Conservation (phyloP, 202 grass and related monocot genomes). For the Digitaria exilis region DNA sequence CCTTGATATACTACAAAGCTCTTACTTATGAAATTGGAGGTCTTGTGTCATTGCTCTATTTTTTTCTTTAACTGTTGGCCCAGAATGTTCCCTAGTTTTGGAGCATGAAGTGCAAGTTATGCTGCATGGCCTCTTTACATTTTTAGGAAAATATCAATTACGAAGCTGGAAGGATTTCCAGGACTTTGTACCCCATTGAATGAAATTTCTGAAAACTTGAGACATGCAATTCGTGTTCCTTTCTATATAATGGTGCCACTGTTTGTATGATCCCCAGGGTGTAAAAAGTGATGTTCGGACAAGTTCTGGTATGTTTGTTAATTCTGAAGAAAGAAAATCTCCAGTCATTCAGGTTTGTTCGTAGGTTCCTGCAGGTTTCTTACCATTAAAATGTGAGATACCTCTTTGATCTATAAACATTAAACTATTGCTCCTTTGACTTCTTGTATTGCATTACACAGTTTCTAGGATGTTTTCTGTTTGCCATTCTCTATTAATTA, state of each 20-base stretch:
- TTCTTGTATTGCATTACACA: neutral
- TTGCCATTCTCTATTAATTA: neutral
- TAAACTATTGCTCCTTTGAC: neutral
- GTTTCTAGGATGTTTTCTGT: neutral
- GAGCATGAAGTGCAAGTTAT: neutral
- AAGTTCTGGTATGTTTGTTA: constrained; percentile 97
- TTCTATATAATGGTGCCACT: constrained; percentile 3
- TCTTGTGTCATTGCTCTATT: neutral
- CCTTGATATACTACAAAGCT: neutral
- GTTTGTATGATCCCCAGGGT: constrained; percentile 55
- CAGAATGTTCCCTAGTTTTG: neutral
- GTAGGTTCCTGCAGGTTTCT: neutral
- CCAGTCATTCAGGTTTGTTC: constrained; percentile 77
- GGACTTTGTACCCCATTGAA: neutral
- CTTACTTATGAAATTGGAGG: neutral
- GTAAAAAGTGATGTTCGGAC: constrained; percentile 92
- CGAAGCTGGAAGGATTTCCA: neutral
- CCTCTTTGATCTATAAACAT: neutral
- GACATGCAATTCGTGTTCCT: neutral
- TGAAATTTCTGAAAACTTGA: neutral
- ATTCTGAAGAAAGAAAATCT: constrained; percentile 62
- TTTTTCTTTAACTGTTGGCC: neutral
- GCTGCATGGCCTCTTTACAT: neutral
- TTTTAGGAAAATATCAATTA: neutral
- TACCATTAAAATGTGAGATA: neutral